Conservation (phyloP, 495 filamentous ascomycete genomes). For the Parachaetomium inaequale region DNA sequence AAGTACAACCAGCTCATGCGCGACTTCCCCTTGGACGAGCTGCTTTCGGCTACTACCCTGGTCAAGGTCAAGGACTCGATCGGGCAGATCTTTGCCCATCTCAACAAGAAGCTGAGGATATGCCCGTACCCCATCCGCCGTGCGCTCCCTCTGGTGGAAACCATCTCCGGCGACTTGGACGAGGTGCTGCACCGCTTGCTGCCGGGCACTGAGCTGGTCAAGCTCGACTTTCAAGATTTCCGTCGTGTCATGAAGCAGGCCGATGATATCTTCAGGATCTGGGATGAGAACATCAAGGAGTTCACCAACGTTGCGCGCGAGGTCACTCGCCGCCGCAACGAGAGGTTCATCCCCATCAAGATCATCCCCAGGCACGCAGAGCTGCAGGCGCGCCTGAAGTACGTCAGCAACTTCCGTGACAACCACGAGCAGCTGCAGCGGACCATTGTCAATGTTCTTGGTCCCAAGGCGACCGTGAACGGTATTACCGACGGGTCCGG, state of each 20-base stretch:
- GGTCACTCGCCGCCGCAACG: slow-evolving; percentile 81
- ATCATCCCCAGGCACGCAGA: slow-evolving; percentile 77
- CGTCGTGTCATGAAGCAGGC: slow-evolving; percentile 75
- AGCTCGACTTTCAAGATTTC: slow-evolving; percentile 89
- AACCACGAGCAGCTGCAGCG: slow-evolving; percentile 96
- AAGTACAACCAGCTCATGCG: slow-evolving; percentile 99
- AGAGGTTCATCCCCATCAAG: slow-evolving; percentile 98
- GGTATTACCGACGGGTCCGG: slow-evolving; percentile 47
- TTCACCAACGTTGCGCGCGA: slow-evolving; percentile 97
- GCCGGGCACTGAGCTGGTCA: slow-evolving; percentile 80
- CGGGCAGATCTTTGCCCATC: slow-evolving; percentile 78
- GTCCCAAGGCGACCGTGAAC: slow-evolving; percentile 59
- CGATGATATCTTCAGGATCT: slow-evolving; percentile 79
- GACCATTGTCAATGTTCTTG: slow-evolving; percentile 92
- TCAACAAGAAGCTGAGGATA: slow-evolving; percentile 95
- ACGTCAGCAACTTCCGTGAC: slow-evolving; percentile 87
- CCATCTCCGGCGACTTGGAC: slow-evolving; percentile 94
- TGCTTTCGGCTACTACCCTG: slow-evolving; percentile 85
- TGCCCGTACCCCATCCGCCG: slow-evolving; percentile 90
- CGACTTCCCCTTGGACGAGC: slow-evolving; percentile 92
- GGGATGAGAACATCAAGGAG: slow-evolving; percentile 95
- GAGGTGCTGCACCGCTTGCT: slow-evolving; percentile 78
- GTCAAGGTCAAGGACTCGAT: slow-evolving; percentile 89
- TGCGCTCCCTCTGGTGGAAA: slow-evolving; percentile 90
- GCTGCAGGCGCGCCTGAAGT: slow-evolving; percentile 83